A percentile compares a stretch with the other conserved stretches of the same genome.
phyloP scores from a whole-genome alignment of 345 rosid genomes.

The Hibiscus trionum region DNA sequence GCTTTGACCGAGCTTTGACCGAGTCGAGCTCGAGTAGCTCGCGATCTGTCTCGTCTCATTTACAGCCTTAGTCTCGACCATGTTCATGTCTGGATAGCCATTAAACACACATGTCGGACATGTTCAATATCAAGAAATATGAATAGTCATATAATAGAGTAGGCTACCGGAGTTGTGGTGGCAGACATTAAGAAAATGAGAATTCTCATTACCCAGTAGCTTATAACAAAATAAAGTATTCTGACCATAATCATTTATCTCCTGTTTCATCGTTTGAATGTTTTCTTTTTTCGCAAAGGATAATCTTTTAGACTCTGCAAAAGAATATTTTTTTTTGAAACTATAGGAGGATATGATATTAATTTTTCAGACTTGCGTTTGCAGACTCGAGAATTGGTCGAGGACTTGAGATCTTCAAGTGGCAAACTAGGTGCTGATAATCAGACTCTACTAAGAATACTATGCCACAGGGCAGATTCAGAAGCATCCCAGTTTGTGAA shows the following conservation, averaged over 20 bases:
- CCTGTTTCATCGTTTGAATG: background rate
- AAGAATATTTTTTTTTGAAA: too few relatives aligned
- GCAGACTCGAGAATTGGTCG: conserved; percentile 81
- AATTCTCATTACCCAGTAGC: too few relatives aligned
- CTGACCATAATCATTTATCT: too few relatives aligned
- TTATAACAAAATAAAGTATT: too few relatives aligned
- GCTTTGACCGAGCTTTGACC: too few relatives aligned
- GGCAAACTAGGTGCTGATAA: conserved; percentile 75
- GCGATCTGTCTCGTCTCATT: too few relatives aligned
- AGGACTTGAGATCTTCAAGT: conserved; percentile 64
- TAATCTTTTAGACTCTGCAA: too few relatives aligned
- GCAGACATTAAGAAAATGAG: too few relatives aligned
- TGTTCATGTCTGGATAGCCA: background rate
- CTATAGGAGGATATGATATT: background rate
- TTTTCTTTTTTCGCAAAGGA: background rate
- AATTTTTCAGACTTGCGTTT: background rate
- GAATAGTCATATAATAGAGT: too few relatives aligned
- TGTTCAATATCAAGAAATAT: too few relatives aligned
- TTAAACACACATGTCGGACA: background rate
- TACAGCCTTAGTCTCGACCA: background rate
- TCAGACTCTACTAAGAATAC: conserved; percentile 61
- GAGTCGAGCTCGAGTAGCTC: too few relatives aligned
- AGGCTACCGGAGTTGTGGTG: too few relatives aligned
- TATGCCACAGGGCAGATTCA: conserved; percentile 81
- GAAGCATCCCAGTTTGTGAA: conserved; percentile 88